Base-by-base conservation (phyloP, 257 asterid species). In the Penstemon davidsonii region DNA sequence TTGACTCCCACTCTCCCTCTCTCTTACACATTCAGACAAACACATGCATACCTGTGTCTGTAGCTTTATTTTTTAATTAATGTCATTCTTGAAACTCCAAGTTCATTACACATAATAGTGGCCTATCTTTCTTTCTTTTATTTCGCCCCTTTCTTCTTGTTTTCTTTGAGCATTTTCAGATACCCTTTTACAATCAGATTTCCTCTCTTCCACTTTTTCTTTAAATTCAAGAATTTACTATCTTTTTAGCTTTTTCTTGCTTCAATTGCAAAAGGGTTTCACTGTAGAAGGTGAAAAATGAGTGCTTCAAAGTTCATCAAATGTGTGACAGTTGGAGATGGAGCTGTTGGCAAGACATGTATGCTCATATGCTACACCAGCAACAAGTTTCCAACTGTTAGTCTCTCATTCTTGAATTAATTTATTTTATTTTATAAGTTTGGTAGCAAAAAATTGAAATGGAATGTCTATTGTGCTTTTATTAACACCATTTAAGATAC, bases 281-380 rank as follows among this genome's bases (percentile, higher is more conserved):
- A 55, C 59, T 33, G 55, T 72, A 46, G 53, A 73, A 73, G 59
- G 33, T 56, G 38, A 38, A 74, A 45, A 62, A 92, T 92, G 98
- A 92, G 89, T 86, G 96, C 96, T 76, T 92, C 97, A 52, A 92
- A 89, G 85, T 92, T 92, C 89, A 92, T 92, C 64, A 92, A 92
- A 78, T 92, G 98, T 84, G 97, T 89, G 42, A 89, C 96, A 0
- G 97, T 92, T 36, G 98, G 98, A 74, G 98, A 92, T 80, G 97
- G 98, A 42, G 96, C 98, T 75, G 98, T 92, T 65, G 98, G 97
- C 69, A 92, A 92, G 78, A 92, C 98, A 51, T 92, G 97, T 86
- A 92, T 92, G 98, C 96, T 89, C 82, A 92, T 92, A 42, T 92
- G 98, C 60, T 92, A 92, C 74, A 92, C 98, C 59, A 92, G 96